Evolutionary conservation across 495 filamentous ascomycete species (phyloP).

Genomic region (Penicillium taxi): DNA sequence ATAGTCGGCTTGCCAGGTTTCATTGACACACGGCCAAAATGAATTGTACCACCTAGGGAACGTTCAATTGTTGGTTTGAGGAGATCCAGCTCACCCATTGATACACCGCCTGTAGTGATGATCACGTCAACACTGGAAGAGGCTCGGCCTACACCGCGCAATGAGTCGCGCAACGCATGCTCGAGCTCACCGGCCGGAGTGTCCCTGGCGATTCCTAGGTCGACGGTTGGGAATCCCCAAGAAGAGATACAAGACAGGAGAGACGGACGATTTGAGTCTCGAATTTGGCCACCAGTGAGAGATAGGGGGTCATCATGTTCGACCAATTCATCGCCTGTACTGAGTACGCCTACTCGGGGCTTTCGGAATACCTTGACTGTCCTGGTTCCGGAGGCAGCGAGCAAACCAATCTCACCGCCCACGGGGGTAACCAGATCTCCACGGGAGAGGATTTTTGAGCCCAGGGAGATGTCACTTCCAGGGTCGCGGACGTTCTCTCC

Average conservation of each 20-base stretch:
- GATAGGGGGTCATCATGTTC: constrained; percentile 56
- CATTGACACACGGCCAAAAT: constrained; percentile 95
- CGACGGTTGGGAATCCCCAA: constrained; percentile 73
- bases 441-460: constrained; percentile 59
- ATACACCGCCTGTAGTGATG: constrained; percentile 90
- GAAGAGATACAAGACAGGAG: constrained; percentile 66
- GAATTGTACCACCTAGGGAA: constrained; percentile 81
- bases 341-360: constrained; percentile 78
- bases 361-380: constrained; percentile 69
- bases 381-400: constrained; percentile 73
- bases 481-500: constrained; percentile 88
- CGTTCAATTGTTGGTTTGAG: constrained; percentile 96
- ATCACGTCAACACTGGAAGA: constrained; percentile 59
- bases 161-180: constrained; percentile 59
- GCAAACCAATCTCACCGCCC: constrained; percentile 83
- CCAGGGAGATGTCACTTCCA: constrained; percentile 73
- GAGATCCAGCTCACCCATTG: constrained; percentile 96
- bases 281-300: constrained; percentile 72
- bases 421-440: constrained; percentile 73
- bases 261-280: constrained; percentile 86
- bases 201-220: constrained; percentile 83
- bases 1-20: constrained; percentile 97
- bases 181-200: constrained; percentile 65
- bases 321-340: constrained; percentile 92
- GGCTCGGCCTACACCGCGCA: constrained; percentile 44